Conservation (phyloP, 1,284 basidiomycete species). For the Melampsora occidentalis region DNA sequence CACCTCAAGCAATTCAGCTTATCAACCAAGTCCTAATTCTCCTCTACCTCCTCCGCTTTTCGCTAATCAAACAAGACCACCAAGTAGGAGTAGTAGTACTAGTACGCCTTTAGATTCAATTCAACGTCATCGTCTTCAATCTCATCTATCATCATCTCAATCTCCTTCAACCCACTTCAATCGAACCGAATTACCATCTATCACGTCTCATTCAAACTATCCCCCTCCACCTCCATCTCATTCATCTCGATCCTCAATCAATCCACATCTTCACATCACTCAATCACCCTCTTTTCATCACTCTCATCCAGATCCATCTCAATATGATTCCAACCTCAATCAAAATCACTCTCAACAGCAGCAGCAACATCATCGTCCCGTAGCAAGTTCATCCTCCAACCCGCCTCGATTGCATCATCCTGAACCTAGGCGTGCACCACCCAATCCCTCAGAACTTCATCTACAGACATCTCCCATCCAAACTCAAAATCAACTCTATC, state of each 20-base stretch:
- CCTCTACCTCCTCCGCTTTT: constrained; percentile 13
- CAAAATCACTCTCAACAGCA: constrained; percentile 9
- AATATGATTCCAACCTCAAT: too few relatives aligned
- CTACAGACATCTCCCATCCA: background rate
- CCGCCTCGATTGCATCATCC: constrained; percentile 36
- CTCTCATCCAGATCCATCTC: too few relatives aligned
- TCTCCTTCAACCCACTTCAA: background rate
- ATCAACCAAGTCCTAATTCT: constrained; percentile 3
- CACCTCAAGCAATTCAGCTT: background rate
- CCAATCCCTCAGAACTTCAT: constrained; percentile 4
- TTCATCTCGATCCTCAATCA: background rate
- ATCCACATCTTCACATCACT: background rate
- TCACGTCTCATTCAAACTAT: constrained; percentile 9
- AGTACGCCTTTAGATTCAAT: background rate
- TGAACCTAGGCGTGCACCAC: constrained; percentile 25
- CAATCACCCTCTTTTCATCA: background rate
- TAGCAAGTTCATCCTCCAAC: constrained; percentile 13
- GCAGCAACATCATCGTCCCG: constrained; percentile 19
- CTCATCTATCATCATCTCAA: background rate
- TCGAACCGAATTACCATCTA: constrained; percentile 8
- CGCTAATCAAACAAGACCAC: too few relatives aligned
- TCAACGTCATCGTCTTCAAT: constrained; percentile 16
- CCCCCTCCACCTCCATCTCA: background rate
- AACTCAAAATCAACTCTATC: background rate
- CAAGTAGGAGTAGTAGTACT: too few relatives aligned